These are phyloP conservation scores for Epichloe typhina DNA, from an alignment of 2,329 filamentous ascomycete species.

Conservation along the genomic window DNA sequence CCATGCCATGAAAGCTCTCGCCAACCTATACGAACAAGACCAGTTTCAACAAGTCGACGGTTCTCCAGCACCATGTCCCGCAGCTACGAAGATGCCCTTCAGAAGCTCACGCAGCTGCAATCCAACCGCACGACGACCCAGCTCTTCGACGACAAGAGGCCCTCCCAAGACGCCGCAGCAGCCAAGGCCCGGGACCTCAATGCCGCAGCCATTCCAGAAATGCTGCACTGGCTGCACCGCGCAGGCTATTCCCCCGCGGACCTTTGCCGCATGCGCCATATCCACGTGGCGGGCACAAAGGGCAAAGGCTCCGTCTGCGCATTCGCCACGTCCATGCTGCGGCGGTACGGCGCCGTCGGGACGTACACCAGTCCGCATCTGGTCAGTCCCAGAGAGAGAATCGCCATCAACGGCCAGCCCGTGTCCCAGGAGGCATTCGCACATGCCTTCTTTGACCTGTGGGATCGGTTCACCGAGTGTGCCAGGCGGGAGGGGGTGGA, in stretches of 20 bases:
- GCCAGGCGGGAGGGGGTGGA: constrained; percentile 20
- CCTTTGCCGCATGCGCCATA: constrained; percentile 33
- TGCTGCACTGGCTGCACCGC: constrained; percentile 62
- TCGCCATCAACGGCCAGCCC: constrained; percentile 62
- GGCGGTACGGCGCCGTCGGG: constrained; percentile 41
- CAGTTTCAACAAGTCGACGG: neutral
- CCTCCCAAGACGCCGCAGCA: constrained; percentile 32
- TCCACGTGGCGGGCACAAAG: constrained; percentile 89
- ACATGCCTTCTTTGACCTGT: constrained; percentile 70
- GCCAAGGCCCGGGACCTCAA: constrained; percentile 45
- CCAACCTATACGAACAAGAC: neutral
- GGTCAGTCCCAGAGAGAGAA: constrained; percentile 68
- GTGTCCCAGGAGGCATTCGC: constrained; percentile 58
- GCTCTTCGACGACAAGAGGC: constrained; percentile 27
- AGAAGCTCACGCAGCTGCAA: constrained; percentile 62
- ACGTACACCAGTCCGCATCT: constrained; percentile 82
- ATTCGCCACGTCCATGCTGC: constrained; percentile 69
- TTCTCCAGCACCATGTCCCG: constrained; percentile 13
- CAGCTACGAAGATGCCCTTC: constrained; percentile 53
- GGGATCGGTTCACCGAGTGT: constrained; percentile 45
- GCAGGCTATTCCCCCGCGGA: constrained; percentile 52
- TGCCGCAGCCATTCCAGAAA: constrained; percentile 64
- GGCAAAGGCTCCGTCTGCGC: constrained; percentile 86
- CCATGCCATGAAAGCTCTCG: neutral
- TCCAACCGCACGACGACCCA: constrained; percentile 58